Base-by-base conservation (phyloP, 768 basidiomycete genomes). In the Rhizopogon vesiculosus region DNA sequence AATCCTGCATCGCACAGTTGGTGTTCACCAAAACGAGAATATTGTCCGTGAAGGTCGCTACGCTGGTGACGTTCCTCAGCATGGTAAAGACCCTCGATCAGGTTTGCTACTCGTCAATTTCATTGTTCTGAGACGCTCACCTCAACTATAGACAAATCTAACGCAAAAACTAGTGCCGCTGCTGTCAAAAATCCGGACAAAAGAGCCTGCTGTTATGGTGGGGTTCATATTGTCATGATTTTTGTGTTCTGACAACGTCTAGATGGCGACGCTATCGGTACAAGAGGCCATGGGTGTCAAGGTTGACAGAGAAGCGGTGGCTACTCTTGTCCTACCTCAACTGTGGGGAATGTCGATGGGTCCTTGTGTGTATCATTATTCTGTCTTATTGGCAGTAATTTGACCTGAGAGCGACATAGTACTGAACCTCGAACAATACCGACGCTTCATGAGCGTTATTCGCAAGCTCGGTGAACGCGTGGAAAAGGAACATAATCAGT, bases 301-400 rank as follows among this genome's bases (percentile, higher is more conserved):
- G 67, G 86, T 98, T 2, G 95, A 97, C 62, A 82, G 93, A 46
- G 93, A 95, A 70, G 92, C 94, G 9, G 90, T 93, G 10, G 92
- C 92, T 2, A 91, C 88, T 0, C 76, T 93, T 42, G 90, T 96
- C 31, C 75, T 96, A 12, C 93, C 93, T 8, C 93, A 96, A 76
- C 72, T 95, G 28, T 99, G 97, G 97, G 78, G 88, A 3, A 98
- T 99, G 94, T 94, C 91, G 3, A 96, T 98, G 76, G 95, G 93
- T 25, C 95, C 95, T 53, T 68, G 92, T 93, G 66, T 64, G 89
- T 79, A 13, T 28, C 7, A 7, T 31, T 10, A 22, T 8, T 45
- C 42, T 13, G 42, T 22, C 13, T 42, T 29, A 19, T 38, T 9
- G 54, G 28, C 44, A 19, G 55, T 38, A 4, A 1, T 40, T 45